Percentiles rank a stretch among this genome's conserved stretches.
Evolutionary conservation across 805 yeast genomes (phyloP).

Genomic region (Saturnispora silvae): DNA sequence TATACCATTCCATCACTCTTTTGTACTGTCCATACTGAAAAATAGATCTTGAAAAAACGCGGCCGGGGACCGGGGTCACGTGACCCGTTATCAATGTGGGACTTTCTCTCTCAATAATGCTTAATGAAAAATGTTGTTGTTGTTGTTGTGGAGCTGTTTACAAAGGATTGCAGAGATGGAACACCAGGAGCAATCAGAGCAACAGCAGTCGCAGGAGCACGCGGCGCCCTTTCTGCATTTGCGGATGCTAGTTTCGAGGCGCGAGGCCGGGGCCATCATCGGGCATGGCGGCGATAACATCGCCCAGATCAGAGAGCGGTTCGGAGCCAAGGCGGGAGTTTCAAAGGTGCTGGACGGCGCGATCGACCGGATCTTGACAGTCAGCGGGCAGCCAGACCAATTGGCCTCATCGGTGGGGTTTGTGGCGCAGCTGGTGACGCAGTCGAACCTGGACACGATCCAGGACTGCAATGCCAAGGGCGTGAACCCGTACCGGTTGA

Average conservation of each 20-base stretch:
- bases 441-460: slow-evolving; percentile 26
- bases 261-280: slow-evolving; percentile 84
- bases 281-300: slow-evolving; percentile 79
- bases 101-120: too few relatives aligned
- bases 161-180: too few relatives aligned
- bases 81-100: too few relatives aligned
- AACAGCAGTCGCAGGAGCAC: too few relatives aligned
- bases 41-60: background rate
- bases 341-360: slow-evolving; percentile 72
- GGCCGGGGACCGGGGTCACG: background rate
- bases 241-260: slow-evolving; percentile 63
- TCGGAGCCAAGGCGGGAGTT: slow-evolving; percentile 78
- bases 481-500: slow-evolving; percentile 24
- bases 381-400: slow-evolving; percentile 60
- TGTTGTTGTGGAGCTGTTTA: too few relatives aligned
- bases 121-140: too few relatives aligned
- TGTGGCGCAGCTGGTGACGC: slow-evolving; percentile 55
- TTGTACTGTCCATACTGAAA: background rate
- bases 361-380: slow-evolving; percentile 72
- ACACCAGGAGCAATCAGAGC: too few relatives aligned
- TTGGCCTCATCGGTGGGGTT: slow-evolving; percentile 61
- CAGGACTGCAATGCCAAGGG: slow-evolving; percentile 17
- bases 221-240: too few relatives aligned
- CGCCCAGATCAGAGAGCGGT: slow-evolving; percentile 61
- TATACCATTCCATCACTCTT: too few relatives aligned